Base-by-base conservation (phyloP, 2,329 filamentous ascomycete species). In the Botryotinia calthae region DNA sequence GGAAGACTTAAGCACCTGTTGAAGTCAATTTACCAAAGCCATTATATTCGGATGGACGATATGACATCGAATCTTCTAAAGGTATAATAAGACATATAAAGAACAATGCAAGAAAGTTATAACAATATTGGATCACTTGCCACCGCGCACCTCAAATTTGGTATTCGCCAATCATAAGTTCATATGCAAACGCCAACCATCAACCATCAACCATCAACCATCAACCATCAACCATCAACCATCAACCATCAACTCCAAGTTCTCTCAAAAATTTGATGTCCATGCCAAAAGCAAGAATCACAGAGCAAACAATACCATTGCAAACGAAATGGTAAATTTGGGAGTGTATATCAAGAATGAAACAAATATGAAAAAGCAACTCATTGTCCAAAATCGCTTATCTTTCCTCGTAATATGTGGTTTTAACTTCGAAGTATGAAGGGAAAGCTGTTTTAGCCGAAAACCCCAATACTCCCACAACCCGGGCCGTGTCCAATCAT, bases 401-500 rank as follows among this genome's bases (percentile, higher is more conserved):
- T 72, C 62, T 37, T 67, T 66, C 37, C 70, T 58, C 28, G 28
- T n/a, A 31, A 72, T 10, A 59, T 66, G 51, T 12, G 42, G 12
- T 31, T 70, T 70, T 25, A 70, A 20, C 31, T 40, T 22, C 34
- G 14, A 44, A 51, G n/a, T 20, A 63, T 62, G 46, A 25, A 46
- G 16, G 25, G 20, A n/a, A 18, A 63, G 34, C 63, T 70, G 46
- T n/a, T 70, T 40, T 10, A 68, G 46, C n/a, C 28, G 37, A 31
- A 51, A 37, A 18, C 44, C 34, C 25, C 46, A 56, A 54, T 58
- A 37, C 46, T 72, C 58, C 28, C 48, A 25, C 18, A 18, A 12
- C 10, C 31, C 61, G 18, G 73, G 64, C 14, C 44, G 46, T 31
- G 67, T 73, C 74, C 73, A 77, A 31, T 37, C 28, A 63, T 74